phyloP scores from a whole-genome alignment of 2,329 filamentous ascomycete genomes.

The Periconia sp. region DNA sequence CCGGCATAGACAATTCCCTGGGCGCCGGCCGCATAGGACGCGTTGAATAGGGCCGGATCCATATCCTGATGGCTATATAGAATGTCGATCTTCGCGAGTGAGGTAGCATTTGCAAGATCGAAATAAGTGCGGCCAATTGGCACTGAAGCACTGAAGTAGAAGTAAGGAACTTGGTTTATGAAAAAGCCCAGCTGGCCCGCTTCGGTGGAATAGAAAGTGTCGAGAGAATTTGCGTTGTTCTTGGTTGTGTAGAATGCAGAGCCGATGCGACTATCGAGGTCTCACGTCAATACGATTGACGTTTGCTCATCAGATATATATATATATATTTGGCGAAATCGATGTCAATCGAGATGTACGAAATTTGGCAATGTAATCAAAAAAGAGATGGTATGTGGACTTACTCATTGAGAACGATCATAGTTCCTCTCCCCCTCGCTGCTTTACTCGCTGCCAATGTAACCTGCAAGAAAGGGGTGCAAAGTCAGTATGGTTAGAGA shows the following conservation, averaged over 20 bases:
- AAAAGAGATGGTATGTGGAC: slow-evolving; percentile 3
- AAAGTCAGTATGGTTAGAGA: too few relatives aligned
- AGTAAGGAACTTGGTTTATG: slow-evolving; percentile 60
- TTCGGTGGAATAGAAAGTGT: slow-evolving; percentile 63
- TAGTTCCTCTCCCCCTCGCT: slow-evolving; percentile 55
- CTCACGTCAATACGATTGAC: background rate
- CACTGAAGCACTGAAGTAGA: slow-evolving; percentile 58
- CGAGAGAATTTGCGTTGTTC: slow-evolving; percentile 63
- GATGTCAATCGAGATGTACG: too few relatives aligned
- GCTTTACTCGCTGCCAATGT: slow-evolving; percentile 54
- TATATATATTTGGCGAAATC: too few relatives aligned
- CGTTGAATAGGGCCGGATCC: slow-evolving; percentile 50
- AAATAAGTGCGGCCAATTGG: slow-evolving; percentile 48
- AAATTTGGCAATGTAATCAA: background rate
- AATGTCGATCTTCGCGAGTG: slow-evolving; percentile 60
- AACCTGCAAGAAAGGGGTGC: slow-evolving; percentile 32
- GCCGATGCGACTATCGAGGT: slow-evolving; percentile 50
- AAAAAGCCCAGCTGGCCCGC: slow-evolving; percentile 58
- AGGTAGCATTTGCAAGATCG: slow-evolving; percentile 43
- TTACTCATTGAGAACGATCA: slow-evolving; percentile 63
- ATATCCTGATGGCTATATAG: slow-evolving; percentile 60
- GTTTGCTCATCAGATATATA: too few relatives aligned
- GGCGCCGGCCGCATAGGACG: slow-evolving; percentile 54
- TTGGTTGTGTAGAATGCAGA: slow-evolving; percentile 62
- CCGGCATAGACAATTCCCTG: slow-evolving; percentile 60